phyloP scores from a whole-genome alignment of 805 yeast species.

The Wickerhamomyces queroliae region DNA sequence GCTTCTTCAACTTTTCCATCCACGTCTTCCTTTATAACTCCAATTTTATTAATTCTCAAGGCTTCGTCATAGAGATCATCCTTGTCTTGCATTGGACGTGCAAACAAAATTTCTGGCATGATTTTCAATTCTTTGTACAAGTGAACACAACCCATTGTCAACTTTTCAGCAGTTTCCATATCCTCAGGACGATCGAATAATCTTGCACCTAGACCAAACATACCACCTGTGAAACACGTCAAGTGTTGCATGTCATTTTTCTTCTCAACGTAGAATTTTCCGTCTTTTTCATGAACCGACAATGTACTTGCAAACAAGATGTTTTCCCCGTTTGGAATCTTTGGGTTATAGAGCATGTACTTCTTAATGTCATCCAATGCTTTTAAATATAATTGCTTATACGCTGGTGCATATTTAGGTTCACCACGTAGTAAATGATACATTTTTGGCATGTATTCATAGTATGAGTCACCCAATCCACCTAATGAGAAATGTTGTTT shows the following conservation, averaged over 20 bases:
- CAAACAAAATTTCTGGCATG: slow-evolving; percentile 38
- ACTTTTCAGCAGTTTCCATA: slow-evolving; percentile 32
- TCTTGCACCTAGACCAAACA: slow-evolving; percentile 42
- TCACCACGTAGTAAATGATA: slow-evolving; percentile 36
- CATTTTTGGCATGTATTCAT: slow-evolving; percentile 45
- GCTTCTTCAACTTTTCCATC: slow-evolving; percentile 4
- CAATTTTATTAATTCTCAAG: slow-evolving; percentile 7
- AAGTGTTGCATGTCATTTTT: slow-evolving; percentile 39
- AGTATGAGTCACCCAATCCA: slow-evolving; percentile 39
- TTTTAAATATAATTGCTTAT: slow-evolving; percentile 27
- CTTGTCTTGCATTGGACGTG: slow-evolving; percentile 18
- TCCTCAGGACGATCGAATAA: slow-evolving; percentile 31
- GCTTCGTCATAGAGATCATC: slow-evolving; percentile 19
- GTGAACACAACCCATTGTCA: slow-evolving; percentile 45
- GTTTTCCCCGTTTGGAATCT: slow-evolving; percentile 33
- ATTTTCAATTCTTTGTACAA: slow-evolving; percentile 34
- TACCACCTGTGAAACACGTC: slow-evolving; percentile 49
- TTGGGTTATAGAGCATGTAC: slow-evolving; percentile 39
- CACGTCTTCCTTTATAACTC: slow-evolving; percentile 5
- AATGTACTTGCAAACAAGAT: slow-evolving; percentile 25
- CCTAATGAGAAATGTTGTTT: slow-evolving; percentile 29
- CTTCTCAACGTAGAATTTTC: slow-evolving; percentile 13
- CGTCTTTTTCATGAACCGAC: slow-evolving; percentile 18
- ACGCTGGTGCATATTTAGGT: slow-evolving; percentile 21
- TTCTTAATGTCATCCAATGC: slow-evolving; percentile 33